A percentile compares a stretch with the other conserved stretches of the same genome.
Conservation (phyloP, 495 filamentous ascomycete species). For the Lindgomyces ingoldianus region DNA sequence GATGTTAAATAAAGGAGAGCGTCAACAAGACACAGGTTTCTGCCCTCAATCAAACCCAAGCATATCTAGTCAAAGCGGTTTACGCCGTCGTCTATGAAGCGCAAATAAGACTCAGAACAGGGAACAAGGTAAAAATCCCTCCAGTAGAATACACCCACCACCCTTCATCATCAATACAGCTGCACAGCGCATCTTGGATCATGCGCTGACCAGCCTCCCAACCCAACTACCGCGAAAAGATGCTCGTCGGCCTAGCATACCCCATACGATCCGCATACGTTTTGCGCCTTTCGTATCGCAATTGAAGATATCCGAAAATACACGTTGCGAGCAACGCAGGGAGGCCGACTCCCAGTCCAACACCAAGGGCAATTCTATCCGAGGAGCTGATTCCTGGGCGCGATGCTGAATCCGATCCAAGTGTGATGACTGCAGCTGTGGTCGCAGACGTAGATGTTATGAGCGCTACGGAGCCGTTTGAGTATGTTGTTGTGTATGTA, state of each 20-base stretch:
- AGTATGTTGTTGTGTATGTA: neutral
- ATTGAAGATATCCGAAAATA: neutral
- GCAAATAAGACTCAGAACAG: no score
- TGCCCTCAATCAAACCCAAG: no score
- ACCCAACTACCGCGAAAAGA: neutral
- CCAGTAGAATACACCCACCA: no score
- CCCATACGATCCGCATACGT: neutral
- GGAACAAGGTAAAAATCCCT: no score
- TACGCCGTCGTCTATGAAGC: no score
- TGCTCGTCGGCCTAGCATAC: neutral
- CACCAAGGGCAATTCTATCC: neutral
- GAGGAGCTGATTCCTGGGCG: neutral
- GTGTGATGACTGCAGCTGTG: neutral
- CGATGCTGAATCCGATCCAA: neutral
- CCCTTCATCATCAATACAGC: no score
- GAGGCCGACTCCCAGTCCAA: neutral
- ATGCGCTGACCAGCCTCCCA: no score
- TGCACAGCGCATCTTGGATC: no score
- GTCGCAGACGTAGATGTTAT: neutral
- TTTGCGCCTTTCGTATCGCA: neutral
- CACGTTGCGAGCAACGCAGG: neutral
- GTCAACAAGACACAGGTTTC: no score
- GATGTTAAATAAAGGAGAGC: no score
- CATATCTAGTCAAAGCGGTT: no score
- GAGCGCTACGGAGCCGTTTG: neutral